These are phyloP conservation scores for Kwoniella europaea DNA, from an alignment of 768 basidiomycete genomes.

Conservation along the genomic window DNA sequence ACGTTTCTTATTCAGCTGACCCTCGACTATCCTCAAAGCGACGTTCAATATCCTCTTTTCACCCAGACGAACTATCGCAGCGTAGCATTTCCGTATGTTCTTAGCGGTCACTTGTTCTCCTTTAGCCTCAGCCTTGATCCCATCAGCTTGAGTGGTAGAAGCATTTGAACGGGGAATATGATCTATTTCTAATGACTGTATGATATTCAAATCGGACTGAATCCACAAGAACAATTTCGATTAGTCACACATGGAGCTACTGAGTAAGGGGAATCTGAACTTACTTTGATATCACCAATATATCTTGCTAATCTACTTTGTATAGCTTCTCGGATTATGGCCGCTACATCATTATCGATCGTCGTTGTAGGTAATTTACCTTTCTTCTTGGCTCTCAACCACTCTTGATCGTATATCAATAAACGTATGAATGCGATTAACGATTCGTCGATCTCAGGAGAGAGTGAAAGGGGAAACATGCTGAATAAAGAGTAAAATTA, in stretches of 20 bases:
- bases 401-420: slow-evolving; percentile 33
- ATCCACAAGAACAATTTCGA: too few species aligned
- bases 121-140: not conserved
- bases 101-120: not conserved
- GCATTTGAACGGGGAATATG: slow-evolving; percentile 16
- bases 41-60: slow-evolving; percentile 30
- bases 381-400: slow-evolving; percentile 30
- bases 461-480: slow-evolving; percentile 35
- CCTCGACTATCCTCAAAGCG: not conserved
- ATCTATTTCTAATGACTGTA: not conserved
- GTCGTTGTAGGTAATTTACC: slow-evolving; percentile 25
- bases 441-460: slow-evolving; percentile 20
- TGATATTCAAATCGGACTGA: slow-evolving; percentile 22
- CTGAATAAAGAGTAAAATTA: slow-evolving; percentile 17
- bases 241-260: too few species aligned
- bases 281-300: slow-evolving; percentile 4
- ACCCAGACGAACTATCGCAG: slow-evolving; percentile 30
- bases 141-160: not conserved
- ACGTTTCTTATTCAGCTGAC: slow-evolving; percentile 5
- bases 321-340: slow-evolving; percentile 5
- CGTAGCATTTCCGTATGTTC: slow-evolving; percentile 11
- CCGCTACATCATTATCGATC: slow-evolving; percentile 18
- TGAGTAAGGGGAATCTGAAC: not conserved
- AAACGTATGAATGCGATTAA: slow-evolving; percentile 42
- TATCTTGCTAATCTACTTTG: slow-evolving; percentile 9